Evolutionary conservation across 208 protist genomes (phyloP).

Genomic region (Trypanosoma lewisi): DNA sequence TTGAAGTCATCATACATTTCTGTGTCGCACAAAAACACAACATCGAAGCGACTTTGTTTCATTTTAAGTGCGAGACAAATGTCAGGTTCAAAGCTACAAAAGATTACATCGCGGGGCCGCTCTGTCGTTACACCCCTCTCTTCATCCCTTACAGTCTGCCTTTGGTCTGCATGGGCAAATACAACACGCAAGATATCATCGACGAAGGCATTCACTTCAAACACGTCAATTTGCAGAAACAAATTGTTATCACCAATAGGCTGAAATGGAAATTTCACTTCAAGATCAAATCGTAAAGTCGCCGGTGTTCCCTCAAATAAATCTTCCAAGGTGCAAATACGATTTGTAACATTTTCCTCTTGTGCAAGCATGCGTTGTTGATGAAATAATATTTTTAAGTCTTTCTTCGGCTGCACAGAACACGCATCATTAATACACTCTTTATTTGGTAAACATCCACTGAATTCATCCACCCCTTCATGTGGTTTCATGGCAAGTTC

Average conservation of each 20-base stretch:
- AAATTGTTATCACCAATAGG: constrained; percentile 67
- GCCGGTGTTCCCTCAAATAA: constrained; percentile 57
- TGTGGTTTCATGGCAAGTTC: constrained; percentile 5
- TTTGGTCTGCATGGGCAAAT: constrained; percentile 49
- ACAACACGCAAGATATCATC: constrained; percentile 68
- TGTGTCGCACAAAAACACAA: constrained; percentile 76
- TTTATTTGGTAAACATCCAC: constrained; percentile 15
- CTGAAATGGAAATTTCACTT: constrained; percentile 81
- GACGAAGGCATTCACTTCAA: constrained; percentile 82
- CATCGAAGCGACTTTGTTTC: constrained; percentile 81
- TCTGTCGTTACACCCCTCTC: constrained; percentile 1
- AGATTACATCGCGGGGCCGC: constrained; percentile 50
- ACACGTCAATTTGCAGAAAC: constrained; percentile 68
- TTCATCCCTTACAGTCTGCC: constrained; percentile 18
- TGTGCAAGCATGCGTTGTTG: constrained; percentile 34
- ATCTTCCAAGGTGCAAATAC: constrained; percentile 58
- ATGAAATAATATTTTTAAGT: constrained; percentile 5
- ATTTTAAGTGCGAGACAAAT: constrained; percentile 62
- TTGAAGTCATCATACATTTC: constrained; percentile 68
- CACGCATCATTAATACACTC: background rate
- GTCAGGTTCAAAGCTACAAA: constrained; percentile 83
- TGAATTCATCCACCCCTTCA: constrained; percentile 10
- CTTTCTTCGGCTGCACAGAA: background rate
- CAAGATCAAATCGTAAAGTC: constrained; percentile 62
- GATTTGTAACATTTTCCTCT: constrained; percentile 70